A percentile compares a stretch with the other conserved stretches of the same genome.
Conservation (phyloP, 495 filamentous ascomycete genomes). For the Hyaloscypha bicolor region DNA sequence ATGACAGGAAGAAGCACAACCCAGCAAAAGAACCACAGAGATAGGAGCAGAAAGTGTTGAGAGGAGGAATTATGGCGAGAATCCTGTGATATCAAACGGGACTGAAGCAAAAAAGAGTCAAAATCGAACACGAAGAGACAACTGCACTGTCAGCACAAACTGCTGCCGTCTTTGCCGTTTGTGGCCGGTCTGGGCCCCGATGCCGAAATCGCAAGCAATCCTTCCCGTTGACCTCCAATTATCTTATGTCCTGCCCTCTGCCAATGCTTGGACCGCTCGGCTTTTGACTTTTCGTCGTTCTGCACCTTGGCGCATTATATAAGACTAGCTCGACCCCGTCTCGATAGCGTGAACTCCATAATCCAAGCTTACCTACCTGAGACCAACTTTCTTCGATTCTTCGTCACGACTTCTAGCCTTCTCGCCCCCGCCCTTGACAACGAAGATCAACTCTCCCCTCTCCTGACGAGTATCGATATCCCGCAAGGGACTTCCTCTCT, state of each 20-base stretch:
- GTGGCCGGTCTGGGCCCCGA: neutral
- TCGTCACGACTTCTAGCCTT: neutral
- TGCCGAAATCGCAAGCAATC: neutral
- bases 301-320: neutral
- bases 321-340: neutral
- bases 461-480: neutral
- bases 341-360: neutral
- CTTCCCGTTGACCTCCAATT: neutral
- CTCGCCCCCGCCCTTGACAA: neutral
- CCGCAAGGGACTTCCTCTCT: neutral
- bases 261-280: constrained; percentile 1
- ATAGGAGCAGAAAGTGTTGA: neutral
- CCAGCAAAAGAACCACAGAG: neutral
- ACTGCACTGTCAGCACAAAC: neutral
- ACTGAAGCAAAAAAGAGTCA: neutral
- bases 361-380: neutral
- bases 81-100: neutral
- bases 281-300: neutral
- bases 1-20: neutral
- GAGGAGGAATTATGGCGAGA: neutral
- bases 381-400: neutral
- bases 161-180: neutral
- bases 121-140: neutral
- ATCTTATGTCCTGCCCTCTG: neutral
- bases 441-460: neutral